phyloP scores from a whole-genome alignment of 805 yeast genomes.

The Brettanomyces nanus region DNA sequence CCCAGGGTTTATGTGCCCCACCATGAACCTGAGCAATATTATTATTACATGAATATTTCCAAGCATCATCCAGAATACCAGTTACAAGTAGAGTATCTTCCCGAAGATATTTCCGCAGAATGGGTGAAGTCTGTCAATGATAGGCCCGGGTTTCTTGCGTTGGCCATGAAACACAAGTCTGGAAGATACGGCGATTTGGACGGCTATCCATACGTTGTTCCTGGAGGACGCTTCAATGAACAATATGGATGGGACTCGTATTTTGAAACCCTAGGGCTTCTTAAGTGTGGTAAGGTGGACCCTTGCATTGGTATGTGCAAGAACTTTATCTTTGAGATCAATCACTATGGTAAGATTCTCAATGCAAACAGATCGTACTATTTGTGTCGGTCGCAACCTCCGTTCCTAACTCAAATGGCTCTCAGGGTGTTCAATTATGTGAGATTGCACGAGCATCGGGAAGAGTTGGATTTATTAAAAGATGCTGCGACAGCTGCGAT shows the following conservation, averaged over 20 bases:
- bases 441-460: slow-evolving; percentile 27
- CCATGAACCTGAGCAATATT: slow-evolving; percentile 61
- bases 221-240: slow-evolving; percentile 96
- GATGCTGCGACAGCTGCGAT: slow-evolving; percentile 73
- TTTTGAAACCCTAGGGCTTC: slow-evolving; percentile 78
- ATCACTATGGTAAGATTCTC: slow-evolving; percentile 83
- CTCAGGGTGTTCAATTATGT: slow-evolving; percentile 55
- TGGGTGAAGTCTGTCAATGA: slow-evolving; percentile 69
- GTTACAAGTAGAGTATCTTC: slow-evolving; percentile 72
- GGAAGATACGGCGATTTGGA: slow-evolving; percentile 27
- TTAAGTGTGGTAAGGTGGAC: slow-evolving; percentile 55
- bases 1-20: slow-evolving; percentile 77
- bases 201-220: slow-evolving; percentile 85
- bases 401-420: slow-evolving; percentile 92
- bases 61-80: slow-evolving; percentile 43
- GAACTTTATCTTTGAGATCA: slow-evolving; percentile 84
- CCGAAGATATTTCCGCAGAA: slow-evolving; percentile 65
- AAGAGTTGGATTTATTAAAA: slow-evolving; percentile 51
- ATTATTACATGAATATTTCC: slow-evolving; percentile 52
- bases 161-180: slow-evolving; percentile 50
- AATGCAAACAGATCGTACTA: slow-evolving; percentile 93
- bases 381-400: slow-evolving; percentile 90
- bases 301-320: slow-evolving; percentile 86
- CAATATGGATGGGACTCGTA: slow-evolving; percentile 98
- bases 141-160: slow-evolving; percentile 78